A percentile compares a stretch with the other conserved stretches of the same genome.
These are phyloP conservation scores for Pestalotiopsis sp. DNA, from an alignment of 2,329 filamentous ascomycete genomes.

Conservation along the genomic window DNA sequence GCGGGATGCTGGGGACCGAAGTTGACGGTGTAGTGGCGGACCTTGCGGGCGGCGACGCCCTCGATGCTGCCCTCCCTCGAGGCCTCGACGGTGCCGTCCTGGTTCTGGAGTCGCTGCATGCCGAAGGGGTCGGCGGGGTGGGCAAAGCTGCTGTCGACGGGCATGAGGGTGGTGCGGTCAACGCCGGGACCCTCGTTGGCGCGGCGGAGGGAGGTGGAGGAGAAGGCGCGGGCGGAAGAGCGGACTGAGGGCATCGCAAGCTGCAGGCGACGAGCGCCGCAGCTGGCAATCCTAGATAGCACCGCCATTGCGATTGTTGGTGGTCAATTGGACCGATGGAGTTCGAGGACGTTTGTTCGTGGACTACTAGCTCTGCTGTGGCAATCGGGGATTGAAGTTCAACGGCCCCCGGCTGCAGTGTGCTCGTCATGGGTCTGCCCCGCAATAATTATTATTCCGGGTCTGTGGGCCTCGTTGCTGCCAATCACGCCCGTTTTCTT, in stretches of 20 bases:
- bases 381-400: constrained; percentile 15
- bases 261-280: constrained; percentile 67
- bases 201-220: constrained; percentile 63
- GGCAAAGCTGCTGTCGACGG: constrained; percentile 66
- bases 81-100: constrained; percentile 46
- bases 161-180: constrained; percentile 64
- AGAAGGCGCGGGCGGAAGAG: constrained; percentile 57
- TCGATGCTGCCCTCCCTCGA: constrained; percentile 50
- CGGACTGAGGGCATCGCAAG: constrained; percentile 27
- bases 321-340: constrained; percentile 28
- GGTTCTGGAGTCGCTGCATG: constrained; percentile 43
- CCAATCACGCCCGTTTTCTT: constrained; percentile 1
- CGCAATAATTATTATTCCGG: constrained; percentile 12
- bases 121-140: constrained; percentile 52
- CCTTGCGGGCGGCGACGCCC: constrained; percentile 65
- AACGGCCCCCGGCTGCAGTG: background rate
- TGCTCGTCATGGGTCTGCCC: constrained; percentile 14
- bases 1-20: constrained; percentile 98
- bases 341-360: constrained; percentile 6
- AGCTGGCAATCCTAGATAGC: constrained; percentile 73
- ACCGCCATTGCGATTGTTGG: constrained; percentile 61
- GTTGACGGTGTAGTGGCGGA: constrained; percentile 99
- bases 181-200: constrained; percentile 59
- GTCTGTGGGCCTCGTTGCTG: background rate
- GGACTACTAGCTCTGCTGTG: constrained; percentile 10